Evolutionary conservation across 768 basidiomycete species (phyloP).

Genomic region (Lentinula sp.): DNA sequence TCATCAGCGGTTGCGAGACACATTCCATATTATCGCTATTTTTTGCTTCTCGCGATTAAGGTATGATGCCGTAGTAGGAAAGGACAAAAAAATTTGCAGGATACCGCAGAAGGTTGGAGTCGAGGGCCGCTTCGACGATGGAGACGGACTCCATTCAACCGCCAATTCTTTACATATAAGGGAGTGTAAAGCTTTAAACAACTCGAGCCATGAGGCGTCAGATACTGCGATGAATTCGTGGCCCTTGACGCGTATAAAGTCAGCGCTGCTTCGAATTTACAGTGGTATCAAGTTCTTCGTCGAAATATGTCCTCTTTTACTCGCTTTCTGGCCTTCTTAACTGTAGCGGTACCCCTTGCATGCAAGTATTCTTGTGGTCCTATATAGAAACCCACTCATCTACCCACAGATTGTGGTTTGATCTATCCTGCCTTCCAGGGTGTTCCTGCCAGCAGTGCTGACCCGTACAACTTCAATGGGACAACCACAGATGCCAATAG

Average conservation of each 20-base stretch:
- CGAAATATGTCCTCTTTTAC: neutral
- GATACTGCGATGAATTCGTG: neutral
- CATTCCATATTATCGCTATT: too few species aligned
- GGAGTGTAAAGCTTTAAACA: neutral
- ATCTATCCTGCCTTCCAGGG: constrained; percentile 2
- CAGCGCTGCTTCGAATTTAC: neutral
- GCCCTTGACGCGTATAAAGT: neutral
- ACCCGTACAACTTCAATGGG: constrained; percentile 4
- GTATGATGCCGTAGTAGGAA: neutral
- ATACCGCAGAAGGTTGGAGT: neutral
- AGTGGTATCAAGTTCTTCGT: neutral
- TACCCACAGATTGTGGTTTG: neutral
- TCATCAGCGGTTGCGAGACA: too few species aligned
- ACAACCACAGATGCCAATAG: constrained; percentile 24
- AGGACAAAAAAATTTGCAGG: too few species aligned
- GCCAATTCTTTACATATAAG: neutral
- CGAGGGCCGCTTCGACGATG: neutral
- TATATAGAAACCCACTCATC: neutral
- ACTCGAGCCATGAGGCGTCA: neutral
- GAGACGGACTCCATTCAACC: neutral
- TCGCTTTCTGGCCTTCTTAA: neutral
- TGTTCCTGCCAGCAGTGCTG: neutral
- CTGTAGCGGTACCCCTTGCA: neutral
- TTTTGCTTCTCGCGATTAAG: neutral
- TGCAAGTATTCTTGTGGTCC: neutral